Evolutionary conservation across 1,284 basidiomycete genomes (phyloP), one percentile per base, ranked within the genome.

Genomic region (Cryptococcus amylolentus): DNA sequence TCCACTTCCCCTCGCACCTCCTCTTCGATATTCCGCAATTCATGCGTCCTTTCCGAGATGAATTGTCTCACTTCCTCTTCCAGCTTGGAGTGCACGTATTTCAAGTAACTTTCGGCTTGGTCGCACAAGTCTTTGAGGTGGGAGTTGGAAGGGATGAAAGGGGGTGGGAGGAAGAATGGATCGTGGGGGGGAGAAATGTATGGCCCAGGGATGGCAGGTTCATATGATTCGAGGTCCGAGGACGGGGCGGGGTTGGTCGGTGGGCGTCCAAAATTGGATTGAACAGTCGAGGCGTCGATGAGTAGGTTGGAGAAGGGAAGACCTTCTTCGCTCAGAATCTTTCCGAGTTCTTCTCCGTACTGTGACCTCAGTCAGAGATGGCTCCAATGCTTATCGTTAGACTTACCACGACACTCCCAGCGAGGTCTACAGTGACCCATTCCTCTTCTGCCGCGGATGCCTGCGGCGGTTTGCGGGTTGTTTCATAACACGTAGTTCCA

Each of bases 131-230:
- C 62, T 8, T 71, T 62, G 69, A 78, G 67, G 56, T 78, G 63
- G 47, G 72, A 54, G 57, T 77, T 62, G 63, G 72, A 55, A 69
- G 81, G 71, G 64, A 79, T 74, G 77, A 82, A 75, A 54, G 74
- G 66, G 52, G 78, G 68, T 53, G 78, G 67, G 41, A 78, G 64
- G 74, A 79, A 79, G 72, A 76, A 76, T 42, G 72, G 76, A 49
- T 77, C 76, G 16, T 68, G 69, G 12, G 73, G 57, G 2, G 67
- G 66, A 0, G 73, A 68, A 3, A 74, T 64, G 39, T 72, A 56
- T 18, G 44, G 43, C n/a, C 20, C 40, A 26, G 47, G 46, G 20
- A n/a, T 39, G 23, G 49, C 40, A 12, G 49, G 38, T 8, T 20
- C 5, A 23, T 50, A 50, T n/a, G 54, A 18, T 16, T 20, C 10